Percentiles rank a stretch among this genome's conserved stretches.
phyloP scores from a whole-genome alignment of 2,329 filamentous ascomycete genomes.

The Cryphonectria japonica region DNA sequence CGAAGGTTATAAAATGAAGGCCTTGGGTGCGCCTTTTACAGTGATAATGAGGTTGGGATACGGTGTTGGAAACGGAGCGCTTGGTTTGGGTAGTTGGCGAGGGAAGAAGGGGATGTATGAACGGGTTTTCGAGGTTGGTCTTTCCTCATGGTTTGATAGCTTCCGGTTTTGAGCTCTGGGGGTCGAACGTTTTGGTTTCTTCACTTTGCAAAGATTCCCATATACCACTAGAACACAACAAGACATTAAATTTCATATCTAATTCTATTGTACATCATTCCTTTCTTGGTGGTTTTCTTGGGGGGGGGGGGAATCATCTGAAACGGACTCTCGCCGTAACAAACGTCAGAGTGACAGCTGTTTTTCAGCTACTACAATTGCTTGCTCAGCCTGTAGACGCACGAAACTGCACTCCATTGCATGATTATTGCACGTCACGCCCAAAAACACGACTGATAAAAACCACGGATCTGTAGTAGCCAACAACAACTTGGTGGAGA shows the following conservation, averaged over 20 bases:
- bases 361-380: too few relatives aligned
- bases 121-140: not conserved
- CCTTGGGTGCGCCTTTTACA: not conserved
- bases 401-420: too few relatives aligned
- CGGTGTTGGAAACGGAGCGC: not conserved
- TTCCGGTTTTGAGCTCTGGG: not conserved
- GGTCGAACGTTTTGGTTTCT: slow-evolving; percentile 22
- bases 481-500: too few relatives aligned
- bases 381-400: too few relatives aligned
- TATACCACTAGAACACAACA: slow-evolving; percentile 19
- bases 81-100: not conserved
- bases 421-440: too few relatives aligned
- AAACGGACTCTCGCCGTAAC: not conserved
- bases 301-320: not conserved
- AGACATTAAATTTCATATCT: not conserved
- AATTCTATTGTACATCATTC: not conserved
- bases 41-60: not conserved
- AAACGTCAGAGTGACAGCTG: too few relatives aligned
- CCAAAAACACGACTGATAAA: too few relatives aligned
- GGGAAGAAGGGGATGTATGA: not conserved
- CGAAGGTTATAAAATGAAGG: not conserved
- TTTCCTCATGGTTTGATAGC: not conserved
- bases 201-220: slow-evolving; percentile 25
- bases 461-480: too few relatives aligned
- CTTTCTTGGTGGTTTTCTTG: not conserved